Evolutionary conservation across 2,329 filamentous ascomycete genomes (phyloP).

Genomic region (Fusarium tupiense): DNA sequence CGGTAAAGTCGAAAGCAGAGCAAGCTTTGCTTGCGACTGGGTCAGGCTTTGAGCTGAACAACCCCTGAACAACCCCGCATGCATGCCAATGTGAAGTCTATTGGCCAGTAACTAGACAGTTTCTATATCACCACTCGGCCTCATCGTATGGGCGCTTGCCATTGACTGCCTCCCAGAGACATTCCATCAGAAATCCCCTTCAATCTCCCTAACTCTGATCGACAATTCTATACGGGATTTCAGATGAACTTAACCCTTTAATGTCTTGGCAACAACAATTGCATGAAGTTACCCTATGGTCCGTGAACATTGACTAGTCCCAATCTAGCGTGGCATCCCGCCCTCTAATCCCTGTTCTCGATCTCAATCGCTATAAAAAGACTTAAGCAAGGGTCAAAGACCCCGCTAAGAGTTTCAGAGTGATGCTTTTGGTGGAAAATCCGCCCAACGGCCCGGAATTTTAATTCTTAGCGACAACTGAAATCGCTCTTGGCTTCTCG

Average conservation of each 20-base stretch:
- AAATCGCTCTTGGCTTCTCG: neutral
- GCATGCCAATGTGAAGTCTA: rapidly evolving
- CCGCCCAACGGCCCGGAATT: neutral
- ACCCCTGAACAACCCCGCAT: too few relatives aligned
- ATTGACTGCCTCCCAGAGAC: rapidly evolving
- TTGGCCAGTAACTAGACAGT: rapidly evolving
- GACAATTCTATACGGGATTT: neutral
- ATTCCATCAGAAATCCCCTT: neutral
- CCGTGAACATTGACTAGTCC: neutral
- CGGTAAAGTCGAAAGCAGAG: rapidly evolving
- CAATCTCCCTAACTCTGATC: neutral
- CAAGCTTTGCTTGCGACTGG: rapidly evolving
- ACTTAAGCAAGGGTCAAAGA: neutral
- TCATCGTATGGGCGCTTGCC: rapidly evolving
- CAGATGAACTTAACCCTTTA: neutral
- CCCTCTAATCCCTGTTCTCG: neutral
- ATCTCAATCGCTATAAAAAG: conserved; percentile 8
- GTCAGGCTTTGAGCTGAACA: rapidly evolving
- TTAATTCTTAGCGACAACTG: neutral
- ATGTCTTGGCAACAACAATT: neutral
- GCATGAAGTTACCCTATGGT: neutral
- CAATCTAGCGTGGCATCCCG: neutral
- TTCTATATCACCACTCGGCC: rapidly evolving
- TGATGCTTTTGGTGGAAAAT: neutral
- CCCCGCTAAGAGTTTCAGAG: neutral